phyloP scores from a whole-genome alignment of 192 early-diverging fungal species.

The Backusella tarrabulga region DNA sequence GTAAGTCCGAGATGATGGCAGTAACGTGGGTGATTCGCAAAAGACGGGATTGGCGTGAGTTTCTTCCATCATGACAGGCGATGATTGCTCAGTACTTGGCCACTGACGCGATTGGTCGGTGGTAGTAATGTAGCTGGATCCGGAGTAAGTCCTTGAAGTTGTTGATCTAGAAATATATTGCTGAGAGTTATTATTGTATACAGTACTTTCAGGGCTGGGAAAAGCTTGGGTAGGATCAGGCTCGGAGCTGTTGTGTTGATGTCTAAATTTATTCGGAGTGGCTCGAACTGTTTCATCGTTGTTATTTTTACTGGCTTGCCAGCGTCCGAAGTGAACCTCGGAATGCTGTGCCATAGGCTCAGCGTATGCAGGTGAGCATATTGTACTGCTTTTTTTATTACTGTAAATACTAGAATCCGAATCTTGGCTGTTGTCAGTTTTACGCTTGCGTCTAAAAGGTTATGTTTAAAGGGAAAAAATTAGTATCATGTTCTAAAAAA shows the following conservation, averaged over 20 bases:
- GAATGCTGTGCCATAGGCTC: background rate
- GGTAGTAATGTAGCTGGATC: background rate
- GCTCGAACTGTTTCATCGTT: background rate
- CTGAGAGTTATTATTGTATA: background rate
- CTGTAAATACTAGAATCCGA: background rate
- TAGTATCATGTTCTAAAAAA: background rate
- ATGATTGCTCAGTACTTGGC: background rate
- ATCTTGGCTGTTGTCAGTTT: background rate
- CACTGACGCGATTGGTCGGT: background rate
- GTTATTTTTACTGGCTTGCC: slow-evolving; percentile 7
- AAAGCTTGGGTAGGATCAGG: slow-evolving; percentile 3
- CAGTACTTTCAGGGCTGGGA: slow-evolving; percentile 10
- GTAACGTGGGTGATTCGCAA: background rate
- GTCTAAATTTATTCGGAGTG: background rate
- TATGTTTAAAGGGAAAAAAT: background rate
- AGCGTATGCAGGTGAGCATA: background rate
- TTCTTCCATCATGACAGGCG: background rate
- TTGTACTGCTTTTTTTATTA: background rate
- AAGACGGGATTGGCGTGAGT: background rate
- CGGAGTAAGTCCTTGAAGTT: background rate
- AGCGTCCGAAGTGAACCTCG: slow-evolving; percentile 13
- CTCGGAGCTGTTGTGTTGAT: background rate
- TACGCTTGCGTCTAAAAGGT: slow-evolving; percentile 4
- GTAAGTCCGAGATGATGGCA: background rate
- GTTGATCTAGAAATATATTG: background rate